phyloP scores from a whole-genome alignment of 805 yeast genomes.

The Saccharomycopsis olivae region DNA sequence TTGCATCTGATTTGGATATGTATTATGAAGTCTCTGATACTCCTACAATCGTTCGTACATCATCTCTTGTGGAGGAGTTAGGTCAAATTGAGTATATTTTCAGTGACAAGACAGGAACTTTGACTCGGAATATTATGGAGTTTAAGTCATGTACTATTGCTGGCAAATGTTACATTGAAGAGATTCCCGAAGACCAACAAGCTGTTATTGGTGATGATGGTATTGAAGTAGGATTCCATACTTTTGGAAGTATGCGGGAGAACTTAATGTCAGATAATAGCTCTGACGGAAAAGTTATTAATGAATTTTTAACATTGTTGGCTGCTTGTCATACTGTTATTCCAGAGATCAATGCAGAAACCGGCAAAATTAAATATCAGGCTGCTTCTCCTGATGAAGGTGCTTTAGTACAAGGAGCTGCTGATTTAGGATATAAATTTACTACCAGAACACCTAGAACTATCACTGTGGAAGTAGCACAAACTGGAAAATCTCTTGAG shows the following conservation, averaged over 20 bases:
- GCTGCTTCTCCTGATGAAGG: conserved; percentile 99
- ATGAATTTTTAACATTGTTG: conserved; percentile 70
- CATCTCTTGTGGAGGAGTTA: conserved; percentile 90
- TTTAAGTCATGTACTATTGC: conserved; percentile 89
- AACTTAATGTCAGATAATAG: conserved; percentile 32
- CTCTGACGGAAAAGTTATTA: conserved; percentile 36
- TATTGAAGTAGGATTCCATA: conserved; percentile 66
- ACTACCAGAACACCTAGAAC: conserved; percentile 76
- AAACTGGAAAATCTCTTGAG: conserved; percentile 39
- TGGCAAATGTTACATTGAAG: conserved; percentile 79
- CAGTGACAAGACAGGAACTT: conserved; percentile 95
- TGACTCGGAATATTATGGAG: conserved; percentile 95
- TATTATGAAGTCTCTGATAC: conserved; percentile 82
- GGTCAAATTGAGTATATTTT: conserved; percentile 96
- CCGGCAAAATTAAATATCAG: conserved; percentile 73
- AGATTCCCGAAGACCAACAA: conserved; percentile 82
- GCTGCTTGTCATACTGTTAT: conserved; percentile 97
- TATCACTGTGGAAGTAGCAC: conserved; percentile 49
- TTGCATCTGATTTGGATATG: conserved; percentile 89
- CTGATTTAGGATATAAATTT: conserved; percentile 76
- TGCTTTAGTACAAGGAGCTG: conserved; percentile 95
- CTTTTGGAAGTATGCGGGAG: conserved; percentile 50
- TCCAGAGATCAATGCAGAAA: conserved; percentile 61
- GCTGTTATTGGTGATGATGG: conserved; percentile 65
- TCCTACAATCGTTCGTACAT: conserved; percentile 91